These are phyloP conservation scores for Daldinia sp. DNA, from an alignment of 2,329 filamentous ascomycete species.

Conservation along the genomic window DNA sequence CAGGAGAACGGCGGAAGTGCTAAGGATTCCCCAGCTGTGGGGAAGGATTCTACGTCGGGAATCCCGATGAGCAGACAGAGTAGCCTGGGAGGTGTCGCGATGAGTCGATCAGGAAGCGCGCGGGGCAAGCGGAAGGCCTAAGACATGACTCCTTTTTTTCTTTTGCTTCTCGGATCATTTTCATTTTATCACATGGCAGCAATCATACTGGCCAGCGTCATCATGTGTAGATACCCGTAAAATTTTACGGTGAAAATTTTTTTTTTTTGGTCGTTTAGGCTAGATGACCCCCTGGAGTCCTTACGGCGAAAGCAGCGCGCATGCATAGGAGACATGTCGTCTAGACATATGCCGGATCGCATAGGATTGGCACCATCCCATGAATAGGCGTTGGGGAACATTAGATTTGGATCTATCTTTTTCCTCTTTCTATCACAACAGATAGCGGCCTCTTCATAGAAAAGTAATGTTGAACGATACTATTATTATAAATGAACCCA, in stretches of 20 bases:
- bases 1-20: conserved; percentile 39
- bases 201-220: background rate
- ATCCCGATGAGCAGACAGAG: conserved; percentile 68
- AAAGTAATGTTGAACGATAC: conserved; percentile 9
- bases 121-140: conserved; percentile 56
- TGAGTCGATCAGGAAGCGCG: conserved; percentile 66
- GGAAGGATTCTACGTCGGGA: conserved; percentile 50
- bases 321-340: background rate
- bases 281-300: background rate
- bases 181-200: background rate
- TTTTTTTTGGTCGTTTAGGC: background rate
- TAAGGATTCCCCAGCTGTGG: conserved; percentile 43
- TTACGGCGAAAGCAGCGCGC: background rate
- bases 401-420: conserved; percentile 4
- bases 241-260: background rate
- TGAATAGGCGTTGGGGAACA: conserved; percentile 20
- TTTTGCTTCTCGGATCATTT: background rate
- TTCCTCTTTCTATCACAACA: background rate
- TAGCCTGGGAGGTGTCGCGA: conserved; percentile 66
- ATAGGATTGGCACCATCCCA: background rate
- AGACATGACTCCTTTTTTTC: background rate
- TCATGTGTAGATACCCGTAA: background rate
- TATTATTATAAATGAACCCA: background rate
- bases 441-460: conserved; percentile 1
- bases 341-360: conserved; percentile 1